Evolutionary conservation across 306 rosid genomes (phyloP), one percentile per base, ranked within the genome.

Genomic region (Senna tora): DNA sequence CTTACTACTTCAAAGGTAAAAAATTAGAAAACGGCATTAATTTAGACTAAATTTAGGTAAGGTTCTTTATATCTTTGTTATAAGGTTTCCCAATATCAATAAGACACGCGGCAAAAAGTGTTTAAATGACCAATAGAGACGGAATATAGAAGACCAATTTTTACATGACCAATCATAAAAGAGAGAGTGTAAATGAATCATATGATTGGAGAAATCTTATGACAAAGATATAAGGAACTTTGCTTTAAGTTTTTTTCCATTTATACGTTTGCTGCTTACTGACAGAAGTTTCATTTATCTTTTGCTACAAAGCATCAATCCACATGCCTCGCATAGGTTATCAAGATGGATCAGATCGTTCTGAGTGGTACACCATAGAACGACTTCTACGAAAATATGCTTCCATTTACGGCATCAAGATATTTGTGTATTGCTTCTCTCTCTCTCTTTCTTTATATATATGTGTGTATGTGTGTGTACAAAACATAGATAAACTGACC

Each of bases 301-400:
- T 39, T 61, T 73, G 65, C 43, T 47, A 8, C 54, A 58, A 72
- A 93, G 98, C 98, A 53, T 91, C 94, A 52, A 87, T 93, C 57
- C 98, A 89, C 86, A 91, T 93, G 97, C 97, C 98, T 8, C 93
- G 97, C 12, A 87, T 93, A 72, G 97, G 97, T 75, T 91, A 87
- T 81, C 92, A 91, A 87, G 98, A 85, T 72, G 98, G 90, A 75
- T 91, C 96, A 43, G 89, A 89, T 84, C 96, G 96, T 51, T 85
- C 96, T 6, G 90, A 94, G 78, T 91, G 97, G 98, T 94, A 94
- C 85, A 80, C 96, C 7, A 81, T 87, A 28, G 98, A 94, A 72
- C 89, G 98, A 46, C 96, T 94, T 67, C 86, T 91, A 10, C 90
- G 91, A 74, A 94, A 94, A 87, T 91, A 91, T 69, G 86, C 97